Percentiles rank a stretch among this genome's conserved stretches.
Evolutionary conservation across 2,329 filamentous ascomycete species (phyloP).

Genomic region (Colletotrichum somersetense): DNA sequence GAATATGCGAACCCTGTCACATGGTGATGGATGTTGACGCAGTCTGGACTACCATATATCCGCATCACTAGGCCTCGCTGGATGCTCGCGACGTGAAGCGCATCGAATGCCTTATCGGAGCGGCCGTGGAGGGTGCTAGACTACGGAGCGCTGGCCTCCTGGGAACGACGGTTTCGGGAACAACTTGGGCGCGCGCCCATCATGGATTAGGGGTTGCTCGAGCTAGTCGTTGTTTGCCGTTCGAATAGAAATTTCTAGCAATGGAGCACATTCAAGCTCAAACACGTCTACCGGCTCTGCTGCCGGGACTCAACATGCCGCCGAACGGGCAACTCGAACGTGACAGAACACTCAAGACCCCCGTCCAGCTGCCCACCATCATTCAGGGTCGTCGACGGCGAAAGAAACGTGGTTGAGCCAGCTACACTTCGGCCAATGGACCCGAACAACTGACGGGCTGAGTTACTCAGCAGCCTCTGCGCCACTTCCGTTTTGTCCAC

Average conservation of each 20-base stretch:
- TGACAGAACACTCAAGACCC: neutral
- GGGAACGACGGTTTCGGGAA: neutral
- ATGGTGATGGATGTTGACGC: neutral
- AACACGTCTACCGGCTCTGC: no score
- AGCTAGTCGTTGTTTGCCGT: conserved; percentile 6
- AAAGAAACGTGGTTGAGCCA: neutral
- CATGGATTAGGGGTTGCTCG: neutral
- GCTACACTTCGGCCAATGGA: neutral
- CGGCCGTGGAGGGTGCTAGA: neutral
- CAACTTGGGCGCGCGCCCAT: neutral
- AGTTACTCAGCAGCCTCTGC: neutral
- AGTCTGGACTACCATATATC: conserved; percentile 5
- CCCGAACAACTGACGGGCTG: neutral
- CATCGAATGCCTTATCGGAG: neutral
- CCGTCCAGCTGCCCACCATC: neutral
- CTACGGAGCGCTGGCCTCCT: neutral
- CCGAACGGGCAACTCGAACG: neutral
- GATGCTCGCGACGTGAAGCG: neutral
- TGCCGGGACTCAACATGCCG: neutral
- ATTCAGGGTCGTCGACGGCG: neutral
- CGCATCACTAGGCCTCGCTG: conserved; percentile 5
- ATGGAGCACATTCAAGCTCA: neutral
- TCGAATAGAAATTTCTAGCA: conserved; percentile 23
- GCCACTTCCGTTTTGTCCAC: neutral
- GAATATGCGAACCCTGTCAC: neutral